These are phyloP conservation scores for Candida xiaguanensis DNA, from an alignment of 805 yeast genomes.

Conservation along the genomic window DNA sequence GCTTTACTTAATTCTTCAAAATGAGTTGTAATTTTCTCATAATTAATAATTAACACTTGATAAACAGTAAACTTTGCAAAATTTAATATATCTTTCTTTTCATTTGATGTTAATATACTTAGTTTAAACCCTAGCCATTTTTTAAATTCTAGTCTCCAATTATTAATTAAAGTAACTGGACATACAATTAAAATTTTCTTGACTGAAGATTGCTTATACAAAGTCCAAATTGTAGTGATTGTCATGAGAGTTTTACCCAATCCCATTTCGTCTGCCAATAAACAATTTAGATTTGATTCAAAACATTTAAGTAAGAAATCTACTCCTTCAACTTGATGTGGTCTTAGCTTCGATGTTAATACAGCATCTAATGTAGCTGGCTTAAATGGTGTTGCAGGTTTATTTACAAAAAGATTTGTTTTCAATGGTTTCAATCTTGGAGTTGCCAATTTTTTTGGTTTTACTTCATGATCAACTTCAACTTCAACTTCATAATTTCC, in stretches of 20 bases:
- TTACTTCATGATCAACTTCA: constrained; percentile 23
- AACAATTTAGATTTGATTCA: constrained; percentile 55
- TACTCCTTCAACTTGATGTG: constrained; percentile 87
- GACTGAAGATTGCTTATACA: constrained; percentile 64
- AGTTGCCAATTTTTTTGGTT: neutral
- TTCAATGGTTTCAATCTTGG: neutral
- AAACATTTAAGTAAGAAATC: constrained; percentile 77
- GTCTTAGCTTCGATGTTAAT: constrained; percentile 53
- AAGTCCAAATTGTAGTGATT: constrained; percentile 79
- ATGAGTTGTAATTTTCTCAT: constrained; percentile 69
- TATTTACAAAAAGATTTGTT: neutral
- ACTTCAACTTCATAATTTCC: constrained; percentile 68
- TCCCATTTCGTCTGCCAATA: constrained; percentile 97
- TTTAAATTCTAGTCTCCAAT: constrained; percentile 84
- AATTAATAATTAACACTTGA: constrained; percentile 82
- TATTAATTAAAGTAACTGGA: constrained; percentile 83
- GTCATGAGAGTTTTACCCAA: constrained; percentile 73
- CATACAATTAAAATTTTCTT: constrained; percentile 75
- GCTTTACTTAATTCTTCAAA: constrained; percentile 46
- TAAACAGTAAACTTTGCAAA: constrained; percentile 69
- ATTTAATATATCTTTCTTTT: constrained; percentile 52
- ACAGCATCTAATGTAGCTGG: constrained; percentile 44
- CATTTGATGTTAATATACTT: constrained; percentile 62
- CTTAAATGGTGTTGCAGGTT: constrained; percentile 2
- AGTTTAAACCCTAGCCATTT: constrained; percentile 82